phyloP scores from a whole-genome alignment of 2,329 filamentous ascomycete species.

The Colletotrichum chrysophilum region DNA sequence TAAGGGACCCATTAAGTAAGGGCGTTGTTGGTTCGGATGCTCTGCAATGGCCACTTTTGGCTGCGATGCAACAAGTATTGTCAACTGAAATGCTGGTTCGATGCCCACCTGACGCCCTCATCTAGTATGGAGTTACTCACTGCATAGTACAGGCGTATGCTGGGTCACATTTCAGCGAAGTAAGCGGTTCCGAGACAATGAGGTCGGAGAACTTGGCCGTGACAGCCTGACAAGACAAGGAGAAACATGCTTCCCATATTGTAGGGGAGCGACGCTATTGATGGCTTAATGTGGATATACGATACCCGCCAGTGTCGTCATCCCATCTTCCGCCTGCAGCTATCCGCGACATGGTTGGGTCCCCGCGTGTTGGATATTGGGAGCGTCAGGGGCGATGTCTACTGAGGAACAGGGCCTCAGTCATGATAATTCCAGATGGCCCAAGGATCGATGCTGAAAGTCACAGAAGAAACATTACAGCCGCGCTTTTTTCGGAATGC shows the following conservation, averaged over 20 bases:
- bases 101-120: background rate
- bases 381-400: background rate
- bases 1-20: background rate
- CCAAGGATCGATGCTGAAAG: background rate
- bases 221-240: conserved; percentile 2
- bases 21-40: background rate
- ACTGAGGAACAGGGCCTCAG: background rate
- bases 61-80: background rate
- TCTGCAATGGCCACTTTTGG: background rate
- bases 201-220: background rate
- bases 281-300: conserved; percentile 1
- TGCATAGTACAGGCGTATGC: background rate
- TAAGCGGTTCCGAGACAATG: background rate
- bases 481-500: background rate
- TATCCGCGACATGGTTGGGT: background rate
- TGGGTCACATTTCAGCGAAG: background rate
- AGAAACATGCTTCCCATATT: background rate
- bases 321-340: conserved; percentile 6
- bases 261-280: background rate
- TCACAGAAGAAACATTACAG: background rate
- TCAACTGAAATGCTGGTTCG: background rate
- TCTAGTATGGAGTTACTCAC: background rate
- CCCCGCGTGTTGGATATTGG: background rate
- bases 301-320: conserved; percentile 14
- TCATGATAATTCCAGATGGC: background rate